Base-by-base conservation (phyloP, 148 eudicot genomes). In the Camellia sinensis region DNA sequence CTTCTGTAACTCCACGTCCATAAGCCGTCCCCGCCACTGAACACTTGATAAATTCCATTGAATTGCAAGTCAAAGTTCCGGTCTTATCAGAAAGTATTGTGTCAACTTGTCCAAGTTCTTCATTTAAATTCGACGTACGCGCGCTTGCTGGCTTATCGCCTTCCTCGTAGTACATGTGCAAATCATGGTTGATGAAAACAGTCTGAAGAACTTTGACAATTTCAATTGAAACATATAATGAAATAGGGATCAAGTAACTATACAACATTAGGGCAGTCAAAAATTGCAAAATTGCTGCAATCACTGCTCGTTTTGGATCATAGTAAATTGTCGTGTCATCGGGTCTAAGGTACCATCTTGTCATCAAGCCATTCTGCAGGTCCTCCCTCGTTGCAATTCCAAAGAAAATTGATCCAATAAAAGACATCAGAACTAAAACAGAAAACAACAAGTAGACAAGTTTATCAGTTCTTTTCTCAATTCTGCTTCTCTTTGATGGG, bases 31-130 rank as follows among this genome's bases (percentile, higher is more conserved):
- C 97, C n/a, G 88, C 94, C 10, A 92, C 77, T 15, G 94, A 91
- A 85, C 97, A 92, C 82, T 89, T 91, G 62, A 91, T 87, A 76
- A 92, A 92, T 63, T 92, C 97, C 97, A 92, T 92, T 10, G 85
- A 85, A 60, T 92, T 92, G 76, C 94, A 90, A 45, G 97, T 92
- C 87, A 92, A 82, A 65, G 97, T 92, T 11, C 95, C 95, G 0
- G 95, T 91, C 72, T 91, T 91, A 73, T 91, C 95, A 71, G 95
- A 90, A 48, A 91, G 85, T 78, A 91, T 86, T 8, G 88, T 89
- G 70, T 88, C 87, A 80, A 92, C 97, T 78, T 92, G 92, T 13
- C 97, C 97, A 43, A 92, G 84, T 71, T 92, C 93, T 82, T 92
- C 97, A 46, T 92, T 92, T 88, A 92, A 84, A 82, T 92, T 92